Base-by-base conservation (phyloP, 345 rosid genomes). In the Sisymbrium altissimum region DNA sequence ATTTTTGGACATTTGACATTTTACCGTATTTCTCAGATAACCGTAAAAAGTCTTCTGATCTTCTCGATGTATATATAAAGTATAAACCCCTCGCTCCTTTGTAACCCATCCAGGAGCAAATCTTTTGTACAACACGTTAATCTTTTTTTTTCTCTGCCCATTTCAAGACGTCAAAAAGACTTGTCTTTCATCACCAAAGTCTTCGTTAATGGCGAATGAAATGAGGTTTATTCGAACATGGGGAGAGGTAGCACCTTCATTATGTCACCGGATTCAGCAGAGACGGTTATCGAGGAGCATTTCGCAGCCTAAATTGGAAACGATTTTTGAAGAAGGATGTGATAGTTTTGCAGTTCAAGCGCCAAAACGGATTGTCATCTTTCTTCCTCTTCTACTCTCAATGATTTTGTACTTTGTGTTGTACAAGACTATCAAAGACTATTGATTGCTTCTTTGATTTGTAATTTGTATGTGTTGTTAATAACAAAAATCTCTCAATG, bases 271-370 rank as follows among this genome's bases (percentile, higher is more conserved):
- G 17, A 80, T 69, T n/a, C 80, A 64, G 23, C 71, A 64, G 39
- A 70, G 62, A 43, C 39, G 68, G 35, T 27, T 66, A 9, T 74
- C 77, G 1, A 75, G 25, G 41, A 74, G 72, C 72, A 36, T 66
- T 3, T 74, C 78, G 5, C 50, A 9, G 46, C 83, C 84, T 1
- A 71, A 61, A 17, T 32, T 86, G 35, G 82, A 86, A 63, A 82
- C 86, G 1, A 86, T 84, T 63, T 21, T 71, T 32, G 87, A 86
- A 76, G 86, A 86, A 58, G 78, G 79, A 19, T 59, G 66, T 56
- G 72, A 80, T 19, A 7, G 38, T 58, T 35, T 39, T 49, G 69
- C 63, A 4, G 70, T 80, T 66, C 66, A 35, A 15, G 66, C 70
- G 6, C 77, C 79, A 0, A 83, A 80, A 56, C 43, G 75, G 17